Evolutionary conservation across 139 green algal species (phyloP).

Genomic region (Yamagishiella unicocca): DNA sequence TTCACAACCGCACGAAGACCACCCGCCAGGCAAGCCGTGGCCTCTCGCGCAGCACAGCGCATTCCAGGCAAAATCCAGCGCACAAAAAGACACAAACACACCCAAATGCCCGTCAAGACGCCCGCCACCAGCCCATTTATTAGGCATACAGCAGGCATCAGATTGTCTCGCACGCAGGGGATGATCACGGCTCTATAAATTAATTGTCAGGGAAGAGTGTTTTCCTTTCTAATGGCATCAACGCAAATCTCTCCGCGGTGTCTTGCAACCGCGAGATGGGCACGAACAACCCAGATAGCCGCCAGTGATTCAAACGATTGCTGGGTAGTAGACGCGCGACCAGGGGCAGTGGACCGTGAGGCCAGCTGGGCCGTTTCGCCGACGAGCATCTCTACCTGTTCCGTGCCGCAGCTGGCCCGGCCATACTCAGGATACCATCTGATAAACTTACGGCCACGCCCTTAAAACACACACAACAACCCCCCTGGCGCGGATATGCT

Average conservation of each 20-base stretch:
- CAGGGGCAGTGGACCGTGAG: background rate
- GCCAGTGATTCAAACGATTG: background rate
- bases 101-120: background rate
- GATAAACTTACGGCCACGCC: too few relatives aligned
- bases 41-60: background rate
- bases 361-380: conserved; percentile 8
- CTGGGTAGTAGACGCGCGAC: background rate
- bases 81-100: background rate
- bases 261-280: conserved; percentile 5
- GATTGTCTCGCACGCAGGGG: background rate
- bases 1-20: too few relatives aligned
- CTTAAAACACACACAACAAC: background rate
- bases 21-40: too few relatives aligned
- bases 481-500: too few relatives aligned
- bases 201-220: background rate
- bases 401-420: too few relatives aligned
- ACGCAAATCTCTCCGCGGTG: background rate
- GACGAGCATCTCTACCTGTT: background rate
- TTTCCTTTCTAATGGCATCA: background rate
- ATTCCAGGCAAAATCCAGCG: background rate
- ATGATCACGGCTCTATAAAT: background rate
- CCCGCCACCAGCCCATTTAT: background rate
- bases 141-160: background rate
- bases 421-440: too few relatives aligned
- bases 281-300: background rate